Base-by-base conservation (phyloP, 495 filamentous ascomycete genomes). In the Amphirosellinia nigrospora region DNA sequence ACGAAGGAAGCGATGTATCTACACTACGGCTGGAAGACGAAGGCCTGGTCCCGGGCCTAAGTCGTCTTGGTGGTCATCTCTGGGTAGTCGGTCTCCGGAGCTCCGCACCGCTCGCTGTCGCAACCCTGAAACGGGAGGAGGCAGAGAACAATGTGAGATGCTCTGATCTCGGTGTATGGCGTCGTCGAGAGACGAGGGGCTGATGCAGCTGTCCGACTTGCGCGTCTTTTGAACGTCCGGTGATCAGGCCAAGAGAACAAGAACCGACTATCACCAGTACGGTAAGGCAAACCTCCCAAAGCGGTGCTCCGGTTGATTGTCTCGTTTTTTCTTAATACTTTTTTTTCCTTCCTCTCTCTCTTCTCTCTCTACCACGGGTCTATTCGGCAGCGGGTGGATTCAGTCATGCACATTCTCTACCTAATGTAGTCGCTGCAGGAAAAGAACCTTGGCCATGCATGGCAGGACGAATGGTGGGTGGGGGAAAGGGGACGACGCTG, bases 151-250 rank as follows among this genome's bases (percentile, higher is more conserved):
- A 64, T 46, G 36, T 36, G 36, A 56, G 66, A 16, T 19, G 45
- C 34, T 41, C 59, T 48, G 55, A 53, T 69, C 58, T 70, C 68
- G 59, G 68, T 70, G 68, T 56, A 48, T 21, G 34, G 34, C 48
- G 39, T 39, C 59, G 68, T 56, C 9, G 26, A 23, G 34, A 50
- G 16, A 5, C 30, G 36, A 63, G 53, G 43, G 36, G 36, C 43
- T 43, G 46, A 63, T 55, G 58, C 45, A 69, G 34, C 60, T 16
- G 39, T 45, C 48, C 38, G 59, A n/a, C 50, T 64, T 39, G 67
- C 34, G 23, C 30, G 28, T 30, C 23, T 60, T 41, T 43, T 66
- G 34, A 13, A 32, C 19, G 60, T 15, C 43, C 16, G 61, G 61
- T 50, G 5, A 23, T 10, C 16, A 53, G 43, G 13, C 46, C 64